phyloP scores from a whole-genome alignment of 2,329 filamentous ascomycete species.

The Apiospora marii region DNA sequence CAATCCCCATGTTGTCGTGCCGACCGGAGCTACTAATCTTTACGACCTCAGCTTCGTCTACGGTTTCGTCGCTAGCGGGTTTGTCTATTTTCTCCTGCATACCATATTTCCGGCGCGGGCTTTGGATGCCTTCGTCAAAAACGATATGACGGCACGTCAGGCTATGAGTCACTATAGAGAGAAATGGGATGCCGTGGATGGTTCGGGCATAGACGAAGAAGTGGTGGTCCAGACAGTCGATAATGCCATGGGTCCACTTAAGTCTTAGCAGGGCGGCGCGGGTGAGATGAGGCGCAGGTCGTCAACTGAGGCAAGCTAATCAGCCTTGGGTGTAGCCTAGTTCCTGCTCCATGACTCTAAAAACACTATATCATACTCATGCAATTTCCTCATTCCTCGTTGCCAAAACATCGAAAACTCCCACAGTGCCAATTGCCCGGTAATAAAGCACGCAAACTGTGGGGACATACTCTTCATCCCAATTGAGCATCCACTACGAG shows the following conservation, averaged over 20 bases:
- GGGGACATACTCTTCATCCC: neutral
- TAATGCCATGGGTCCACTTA: neutral
- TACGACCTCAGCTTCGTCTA: constrained; percentile 51
- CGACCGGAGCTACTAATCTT: constrained; percentile 47
- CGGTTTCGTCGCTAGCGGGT: constrained; percentile 45
- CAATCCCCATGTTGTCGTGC: constrained; percentile 36
- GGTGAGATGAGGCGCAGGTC: neutral
- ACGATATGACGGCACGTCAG: constrained; percentile 34
- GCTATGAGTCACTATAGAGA: constrained; percentile 40
- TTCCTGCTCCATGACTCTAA: neutral
- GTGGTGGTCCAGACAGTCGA: neutral
- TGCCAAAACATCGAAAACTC: neutral
- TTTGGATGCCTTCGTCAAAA: constrained; percentile 42
- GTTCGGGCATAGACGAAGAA: neutral
- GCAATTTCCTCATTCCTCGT: neutral
- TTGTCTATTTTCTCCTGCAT: constrained; percentile 44
- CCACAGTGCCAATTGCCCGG: neutral
- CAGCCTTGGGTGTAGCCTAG: neutral
- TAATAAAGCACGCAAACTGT: neutral
- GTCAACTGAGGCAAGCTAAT: neutral
- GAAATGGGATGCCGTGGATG: constrained; percentile 40
- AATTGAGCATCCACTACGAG: neutral
- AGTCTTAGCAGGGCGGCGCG: neutral
- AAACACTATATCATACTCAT: neutral
- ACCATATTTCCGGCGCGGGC: constrained; percentile 37